Evolutionary conservation across 2,329 filamentous ascomycete genomes (phyloP), one percentile per base, ranked within the genome.

Genomic region (Colletotrichum sp.): DNA sequence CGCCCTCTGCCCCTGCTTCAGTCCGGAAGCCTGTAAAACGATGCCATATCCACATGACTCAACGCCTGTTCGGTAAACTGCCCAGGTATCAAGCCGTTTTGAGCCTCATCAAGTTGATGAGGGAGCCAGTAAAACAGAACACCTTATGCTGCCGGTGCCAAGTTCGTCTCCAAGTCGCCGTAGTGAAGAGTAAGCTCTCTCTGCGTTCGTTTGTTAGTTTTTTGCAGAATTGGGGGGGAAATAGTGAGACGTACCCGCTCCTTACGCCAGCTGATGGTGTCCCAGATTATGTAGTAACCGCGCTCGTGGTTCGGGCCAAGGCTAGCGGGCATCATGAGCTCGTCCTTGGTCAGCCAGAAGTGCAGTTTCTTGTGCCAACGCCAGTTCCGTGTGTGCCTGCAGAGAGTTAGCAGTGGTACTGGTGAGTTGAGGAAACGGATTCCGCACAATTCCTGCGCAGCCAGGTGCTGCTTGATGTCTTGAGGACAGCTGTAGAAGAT

Each of bases 401-500:
- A 15, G 30, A 27, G 16, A 16, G 70, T 30, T 64, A 68, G 22
- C 30, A 30, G 8, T 27, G 22, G 15, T 18, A 25, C 28, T 15
- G 15, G 25, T 4, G 18, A 16, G n/a, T 8, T 12, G 22, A n/a
- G 28, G 25, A 30, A 12, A 52, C 12, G n/a, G 43, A 12, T 22
- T 32, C 78, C 90, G 84, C 84, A 93, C 91, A 94, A 85, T 81
- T 93, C 91, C 55, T 88, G 85, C 0, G 92, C 92, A 4, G 92
- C 92, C 84, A 92, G 85, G 64, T 92, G 89, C 80, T 94, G 92
- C 81, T 92, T 91, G 43, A 89, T 80, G 79, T 93, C 92, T 60
- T 89, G 87, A 9, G 92, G 91, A 75, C 90, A 92, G 83, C 90
- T 92, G 82, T 94, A 93, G 80, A 94, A 94, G 78, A 94, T 93